These are phyloP conservation scores for Mortierella sp. DNA, from an alignment of 371 early-diverging fungal genomes.

Conservation along the genomic window DNA sequence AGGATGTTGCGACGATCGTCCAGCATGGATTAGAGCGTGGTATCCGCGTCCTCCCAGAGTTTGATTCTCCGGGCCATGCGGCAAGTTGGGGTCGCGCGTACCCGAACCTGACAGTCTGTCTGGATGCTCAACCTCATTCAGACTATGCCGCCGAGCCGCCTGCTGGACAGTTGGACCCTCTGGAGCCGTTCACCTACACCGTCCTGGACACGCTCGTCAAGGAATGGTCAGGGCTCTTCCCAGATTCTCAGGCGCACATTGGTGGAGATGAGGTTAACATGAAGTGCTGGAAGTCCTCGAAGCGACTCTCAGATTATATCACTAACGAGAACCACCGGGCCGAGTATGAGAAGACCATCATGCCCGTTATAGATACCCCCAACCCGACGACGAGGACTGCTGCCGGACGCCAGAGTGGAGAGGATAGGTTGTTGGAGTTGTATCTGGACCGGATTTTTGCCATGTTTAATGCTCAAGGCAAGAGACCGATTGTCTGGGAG, in stretches of 20 bases:
- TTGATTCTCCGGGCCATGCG: conserved; percentile 78
- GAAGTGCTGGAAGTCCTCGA: conserved; percentile 68
- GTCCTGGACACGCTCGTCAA: conserved; percentile 73
- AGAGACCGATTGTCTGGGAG: conserved; percentile 54
- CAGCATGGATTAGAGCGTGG: conserved; percentile 72
- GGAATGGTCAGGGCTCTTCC: conserved; percentile 73
- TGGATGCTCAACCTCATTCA: conserved; percentile 41
- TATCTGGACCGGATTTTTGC: conserved; percentile 36
- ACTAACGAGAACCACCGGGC: conserved; percentile 3
- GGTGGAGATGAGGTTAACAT: conserved; percentile 86
- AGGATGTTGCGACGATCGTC: conserved; percentile 72
- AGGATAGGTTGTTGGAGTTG: conserved; percentile 39
- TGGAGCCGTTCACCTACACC: conserved; percentile 66
- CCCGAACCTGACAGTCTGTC: conserved; percentile 48
- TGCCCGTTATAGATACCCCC: background rate
- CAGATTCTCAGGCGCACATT: conserved; percentile 76
- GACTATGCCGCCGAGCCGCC: conserved; percentile 78
- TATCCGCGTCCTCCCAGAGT: conserved; percentile 83
- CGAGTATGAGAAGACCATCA: conserved; percentile 22
- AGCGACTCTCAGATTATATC: conserved; percentile 39
- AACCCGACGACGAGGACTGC: conserved; percentile 8
- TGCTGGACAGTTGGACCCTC: conserved; percentile 79
- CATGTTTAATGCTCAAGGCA: conserved; percentile 40
- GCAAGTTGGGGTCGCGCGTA: conserved; percentile 57
- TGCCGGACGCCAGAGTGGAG: conserved; percentile 23